A percentile compares a stretch with the other conserved stretches of the same genome.
Evolutionary conservation across 2,329 filamentous ascomycete genomes (phyloP).

Genomic region (Diaporthe humulicola): DNA sequence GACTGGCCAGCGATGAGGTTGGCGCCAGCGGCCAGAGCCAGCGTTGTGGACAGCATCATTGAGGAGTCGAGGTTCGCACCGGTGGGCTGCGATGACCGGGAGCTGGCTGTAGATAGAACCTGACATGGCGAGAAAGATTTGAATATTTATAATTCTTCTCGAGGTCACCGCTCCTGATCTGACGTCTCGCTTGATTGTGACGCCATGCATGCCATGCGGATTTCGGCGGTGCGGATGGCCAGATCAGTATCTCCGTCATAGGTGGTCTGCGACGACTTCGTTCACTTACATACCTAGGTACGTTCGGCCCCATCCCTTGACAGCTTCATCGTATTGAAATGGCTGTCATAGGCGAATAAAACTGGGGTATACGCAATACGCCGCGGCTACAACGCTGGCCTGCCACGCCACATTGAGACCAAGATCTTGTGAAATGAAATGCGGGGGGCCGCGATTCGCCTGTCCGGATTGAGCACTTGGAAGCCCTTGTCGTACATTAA

Average conservation of each 20-base stretch:
- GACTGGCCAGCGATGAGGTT: slow-evolving; percentile 5
- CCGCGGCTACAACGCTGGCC: neutral
- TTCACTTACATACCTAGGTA: slow-evolving; percentile 10
- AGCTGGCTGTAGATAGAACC: neutral
- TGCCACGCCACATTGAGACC: neutral
- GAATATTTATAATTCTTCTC: neutral
- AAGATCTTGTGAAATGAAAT: slow-evolving; percentile 14
- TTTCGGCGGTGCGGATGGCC: neutral
- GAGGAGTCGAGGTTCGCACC: neutral
- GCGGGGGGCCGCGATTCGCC: slow-evolving; percentile 17
- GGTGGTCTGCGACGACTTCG: neutral
- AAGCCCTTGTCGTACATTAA: neutral
- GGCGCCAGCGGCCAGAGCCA: slow-evolving; percentile 1
- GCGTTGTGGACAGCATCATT: neutral
- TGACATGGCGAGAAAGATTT: neutral
- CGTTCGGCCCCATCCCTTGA: neutral
- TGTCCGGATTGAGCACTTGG: neutral
- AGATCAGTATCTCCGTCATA: neutral
- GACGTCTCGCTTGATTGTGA: neutral
- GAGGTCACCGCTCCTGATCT: neutral
- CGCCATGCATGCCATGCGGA: too few relatives aligned
- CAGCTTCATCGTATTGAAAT: neutral
- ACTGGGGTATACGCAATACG: slow-evolving; percentile 17
- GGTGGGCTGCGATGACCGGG: neutral
- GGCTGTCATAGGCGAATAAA: neutral